Conservation (phyloP, 106 monocot genomes). For the Gastrodia elata region DNA sequence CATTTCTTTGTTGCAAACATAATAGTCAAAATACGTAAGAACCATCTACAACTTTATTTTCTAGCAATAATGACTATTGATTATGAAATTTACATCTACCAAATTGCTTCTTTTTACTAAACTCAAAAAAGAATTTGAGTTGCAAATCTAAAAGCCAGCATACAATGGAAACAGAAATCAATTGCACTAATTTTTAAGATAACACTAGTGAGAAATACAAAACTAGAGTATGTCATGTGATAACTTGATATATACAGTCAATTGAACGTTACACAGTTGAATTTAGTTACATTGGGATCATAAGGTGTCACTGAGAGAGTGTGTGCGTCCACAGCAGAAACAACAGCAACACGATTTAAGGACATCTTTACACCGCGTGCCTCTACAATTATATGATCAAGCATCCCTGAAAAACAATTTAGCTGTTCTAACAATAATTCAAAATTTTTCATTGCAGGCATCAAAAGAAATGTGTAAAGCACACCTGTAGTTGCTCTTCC, state of each 20-base stretch:
- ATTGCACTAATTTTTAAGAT: neutral
- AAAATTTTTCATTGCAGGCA: neutral
- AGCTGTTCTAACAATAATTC: neutral
- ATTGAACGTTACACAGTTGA: neutral
- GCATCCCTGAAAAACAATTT: constrained; percentile 42
- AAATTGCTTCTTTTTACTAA: too few species aligned
- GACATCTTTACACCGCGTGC: constrained; percentile 56
- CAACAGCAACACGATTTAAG: constrained; percentile 75
- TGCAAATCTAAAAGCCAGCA: too few species aligned
- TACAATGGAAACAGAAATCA: neutral
- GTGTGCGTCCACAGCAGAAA: constrained; percentile 77
- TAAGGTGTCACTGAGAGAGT: constrained; percentile 91
- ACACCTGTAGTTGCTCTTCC: constrained; percentile 85
- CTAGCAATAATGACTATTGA: neutral
- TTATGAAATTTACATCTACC: neutral
- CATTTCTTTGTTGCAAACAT: too few species aligned
- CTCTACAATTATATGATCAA: constrained; percentile 96
- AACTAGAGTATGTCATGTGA: neutral
- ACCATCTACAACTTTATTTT: too few species aligned
- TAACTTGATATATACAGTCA: neutral
- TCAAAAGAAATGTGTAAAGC: neutral
- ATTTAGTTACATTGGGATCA: constrained; percentile 58
- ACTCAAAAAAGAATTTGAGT: too few species aligned
- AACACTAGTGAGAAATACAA: too few species aligned
- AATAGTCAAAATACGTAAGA: too few species aligned